Base-by-base conservation (phyloP, 768 basidiomycete genomes). In the Hypsizygus marmoreus region DNA sequence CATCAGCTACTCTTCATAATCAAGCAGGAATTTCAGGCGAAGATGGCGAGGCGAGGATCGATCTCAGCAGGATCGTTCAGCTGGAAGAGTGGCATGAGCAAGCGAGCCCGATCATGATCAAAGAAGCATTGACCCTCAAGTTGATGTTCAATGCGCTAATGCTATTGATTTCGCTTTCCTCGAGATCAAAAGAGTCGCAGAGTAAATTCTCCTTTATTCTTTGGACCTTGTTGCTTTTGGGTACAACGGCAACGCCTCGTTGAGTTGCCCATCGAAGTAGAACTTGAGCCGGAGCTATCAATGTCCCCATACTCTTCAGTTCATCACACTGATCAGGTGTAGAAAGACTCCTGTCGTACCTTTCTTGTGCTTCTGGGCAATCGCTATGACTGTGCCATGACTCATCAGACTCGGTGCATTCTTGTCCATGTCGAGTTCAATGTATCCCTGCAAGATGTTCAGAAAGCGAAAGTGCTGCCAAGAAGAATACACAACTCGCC, bases 221-320 rank as follows among this genome's bases (percentile, higher is more conserved):
- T 12, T 59, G 49, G 3, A 50, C 40, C 52, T 71, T 55, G 60
- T 80, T 81, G 39, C 75, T 79, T 73, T 92, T 92, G 35, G 89
- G 89, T 50, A 92, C 79, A 34, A 91, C 82, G 25, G 83, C 82
- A 48, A 90, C 74, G 8, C 79, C 82, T 28, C 80, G 81, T 57
- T 89, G 86, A 11, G 84, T 86, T 2, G 86, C 80, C 89, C 89
- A 92, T 53, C 87, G 77, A 42, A 92, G 75, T 29, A 91, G 67
- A 17, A 91, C 78, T 63, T 91, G 87, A 6, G 86, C 86, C 4
- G 80, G 61, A 33, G 74, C 73, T 65, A 50, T n/a, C 77, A 76
- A 33, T 28, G 36, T 4, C 34, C 22, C 16, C 11, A 40, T 28
- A 22, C 47, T 41, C 3, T 16, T 30, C n/a, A 30, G n/a, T n/a